Evolutionary conservation across 1,284 basidiomycete genomes (phyloP), one percentile per base, ranked within the genome.

Genomic region (Xerocomus minutiporus): DNA sequence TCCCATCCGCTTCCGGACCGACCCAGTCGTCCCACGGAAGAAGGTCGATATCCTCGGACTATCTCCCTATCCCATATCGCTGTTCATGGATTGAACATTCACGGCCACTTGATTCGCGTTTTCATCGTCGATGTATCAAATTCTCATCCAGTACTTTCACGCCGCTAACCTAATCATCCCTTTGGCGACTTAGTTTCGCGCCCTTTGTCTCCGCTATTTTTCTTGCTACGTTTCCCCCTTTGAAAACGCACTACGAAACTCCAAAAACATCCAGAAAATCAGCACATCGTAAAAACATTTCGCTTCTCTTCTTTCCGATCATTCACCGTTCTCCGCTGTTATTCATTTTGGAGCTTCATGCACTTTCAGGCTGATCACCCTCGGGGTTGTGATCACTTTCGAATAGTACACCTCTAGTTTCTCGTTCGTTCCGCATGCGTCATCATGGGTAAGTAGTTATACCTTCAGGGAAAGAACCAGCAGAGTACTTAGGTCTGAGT

Each of bases 211-310:
- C 61, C 61, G 59, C 62, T 67, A 64, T 67, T 66, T 34, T 69
- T 67, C 65, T 64, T 70, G 64, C 68, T 68, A 67, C 67, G 68
- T 63, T 69, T 59, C 59, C 17, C 54, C 57, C 58, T 35, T 47
- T 56, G 55, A 56, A 73, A 71, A 61, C 61, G 58, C 61, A 62
- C 69, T 59, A 68, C 55, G 71, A 73, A 76, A 74, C 51, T 61
- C 57, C 66, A 72, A 76, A 80, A 80, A 80, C 73, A 76, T 61
- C 64, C 69, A 74, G 63, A 75, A 76, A 76, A 77, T 57, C 48
- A 35, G 46, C 70, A 70, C 71, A 62, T 51, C 56, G 71, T 62
- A 77, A 79, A 79, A 78, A 80, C 64, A 75, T 67, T 63, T 65
- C 59, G 55, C 48, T 59, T 45, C 46, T 60, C 54, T 56, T 61